phyloP scores from a whole-genome alignment of 2,329 filamentous ascomycete genomes.

The Talaromyces albobiverticillius region DNA sequence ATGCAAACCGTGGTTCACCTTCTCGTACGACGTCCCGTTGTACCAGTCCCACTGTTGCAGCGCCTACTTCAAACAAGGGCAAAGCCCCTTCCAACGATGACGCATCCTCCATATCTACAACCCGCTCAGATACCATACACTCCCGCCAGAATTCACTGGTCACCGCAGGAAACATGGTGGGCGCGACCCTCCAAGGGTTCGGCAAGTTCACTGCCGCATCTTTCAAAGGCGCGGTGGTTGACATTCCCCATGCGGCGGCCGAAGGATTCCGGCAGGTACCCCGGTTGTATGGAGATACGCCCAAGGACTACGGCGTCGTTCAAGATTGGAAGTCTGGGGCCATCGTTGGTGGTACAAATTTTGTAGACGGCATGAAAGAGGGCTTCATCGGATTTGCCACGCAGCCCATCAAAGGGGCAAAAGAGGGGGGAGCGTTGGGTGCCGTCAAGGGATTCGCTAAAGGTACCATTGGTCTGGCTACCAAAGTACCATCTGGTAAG shows the following conservation, averaged over 20 bases:
- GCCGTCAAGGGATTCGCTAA: constrained; percentile 34
- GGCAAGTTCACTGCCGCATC: not conserved
- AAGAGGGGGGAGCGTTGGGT: constrained; percentile 30
- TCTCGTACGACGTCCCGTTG: no score
- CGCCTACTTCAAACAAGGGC: no score
- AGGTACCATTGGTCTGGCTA: constrained; percentile 24
- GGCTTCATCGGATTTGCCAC: constrained; percentile 30
- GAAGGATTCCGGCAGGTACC: not conserved
- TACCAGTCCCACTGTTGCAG: no score
- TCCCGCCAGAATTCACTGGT: constrained; percentile 9
- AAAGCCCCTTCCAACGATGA: no score
- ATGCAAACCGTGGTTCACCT: not conserved
- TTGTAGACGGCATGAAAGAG: constrained; percentile 30
- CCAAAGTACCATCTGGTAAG: constrained; percentile 26
- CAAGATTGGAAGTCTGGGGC: constrained; percentile 30
- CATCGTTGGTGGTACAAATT: constrained; percentile 30
- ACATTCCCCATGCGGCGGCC: not conserved
- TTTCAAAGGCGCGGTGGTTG: constrained; percentile 13
- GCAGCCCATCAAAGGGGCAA: constrained; percentile 29
- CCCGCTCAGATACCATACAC: no score
- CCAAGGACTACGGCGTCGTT: constrained; percentile 27
- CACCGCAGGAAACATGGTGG: constrained; percentile 11
- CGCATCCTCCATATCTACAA: no score
- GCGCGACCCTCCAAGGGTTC: not conserved
- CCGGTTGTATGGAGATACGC: constrained; percentile 11